Evolutionary conservation across 2,329 filamentous ascomycete genomes (phyloP).

Genomic region (Zarea fungicola): DNA sequence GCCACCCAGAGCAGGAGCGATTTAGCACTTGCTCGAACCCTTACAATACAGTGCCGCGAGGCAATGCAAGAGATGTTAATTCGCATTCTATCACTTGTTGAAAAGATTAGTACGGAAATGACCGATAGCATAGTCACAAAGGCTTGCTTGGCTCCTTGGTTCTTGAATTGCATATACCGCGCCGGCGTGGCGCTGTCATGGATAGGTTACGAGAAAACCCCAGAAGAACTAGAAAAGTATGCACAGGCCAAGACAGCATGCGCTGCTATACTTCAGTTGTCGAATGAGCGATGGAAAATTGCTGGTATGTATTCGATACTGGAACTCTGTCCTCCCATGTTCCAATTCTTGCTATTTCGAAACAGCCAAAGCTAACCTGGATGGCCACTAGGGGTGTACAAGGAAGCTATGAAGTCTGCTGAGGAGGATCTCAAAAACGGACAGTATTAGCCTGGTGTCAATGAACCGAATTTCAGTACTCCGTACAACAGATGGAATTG

Average conservation of each 20-base stretch:
- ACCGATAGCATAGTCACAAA: not conserved
- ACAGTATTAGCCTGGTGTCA: too few species aligned
- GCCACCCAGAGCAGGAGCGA: not conserved
- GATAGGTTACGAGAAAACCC: not conserved
- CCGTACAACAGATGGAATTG: too few species aligned
- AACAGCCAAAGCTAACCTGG: too few species aligned
- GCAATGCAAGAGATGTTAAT: not conserved
- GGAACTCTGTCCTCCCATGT: too few species aligned
- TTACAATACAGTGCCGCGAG: not conserved
- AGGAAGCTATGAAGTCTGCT: too few species aligned
- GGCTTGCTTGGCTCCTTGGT: not conserved
- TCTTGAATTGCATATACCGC: not conserved
- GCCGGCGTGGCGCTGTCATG: not conserved
- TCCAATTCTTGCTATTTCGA: too few species aligned
- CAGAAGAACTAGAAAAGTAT: not conserved
- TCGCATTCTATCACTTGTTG: not conserved
- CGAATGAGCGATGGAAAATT: not conserved
- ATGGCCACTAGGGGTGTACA: too few species aligned
- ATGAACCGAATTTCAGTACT: too few species aligned
- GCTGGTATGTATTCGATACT: not conserved
- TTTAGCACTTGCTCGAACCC: not conserved
- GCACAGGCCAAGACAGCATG: not conserved
- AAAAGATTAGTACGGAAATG: not conserved
- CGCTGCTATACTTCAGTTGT: not conserved
- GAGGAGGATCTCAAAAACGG: too few species aligned